A percentile compares a stretch with the other conserved stretches of the same genome.
These are phyloP conservation scores for Cryptosporidium sp. DNA, from an alignment of 169 alveolate species.

Conservation along the genomic window DNA sequence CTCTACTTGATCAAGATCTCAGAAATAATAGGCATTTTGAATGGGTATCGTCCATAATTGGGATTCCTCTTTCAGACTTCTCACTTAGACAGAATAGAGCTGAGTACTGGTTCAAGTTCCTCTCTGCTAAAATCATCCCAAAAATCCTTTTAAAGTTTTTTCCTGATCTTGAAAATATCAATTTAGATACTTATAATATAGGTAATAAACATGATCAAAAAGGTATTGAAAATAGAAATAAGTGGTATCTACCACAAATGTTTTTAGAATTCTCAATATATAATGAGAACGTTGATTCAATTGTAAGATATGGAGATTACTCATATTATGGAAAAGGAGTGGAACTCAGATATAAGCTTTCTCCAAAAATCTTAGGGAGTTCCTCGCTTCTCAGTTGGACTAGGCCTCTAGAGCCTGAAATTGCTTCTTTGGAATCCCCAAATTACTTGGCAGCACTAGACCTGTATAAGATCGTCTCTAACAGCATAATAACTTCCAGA, in stretches of 20 bases:
- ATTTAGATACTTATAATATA: neutral
- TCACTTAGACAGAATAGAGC: neutral
- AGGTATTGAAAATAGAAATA: neutral
- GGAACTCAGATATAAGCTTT: neutral
- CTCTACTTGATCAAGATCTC: conserved; percentile 24
- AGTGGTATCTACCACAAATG: conserved; percentile 72
- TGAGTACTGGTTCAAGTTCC: neutral
- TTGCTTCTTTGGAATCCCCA: neutral
- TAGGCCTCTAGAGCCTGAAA: conserved; percentile 14
- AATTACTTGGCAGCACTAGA: conserved; percentile 17
- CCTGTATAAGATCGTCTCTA: conserved; percentile 24
- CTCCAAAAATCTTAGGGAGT: neutral
- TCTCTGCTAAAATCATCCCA: neutral
- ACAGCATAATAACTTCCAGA: conserved; percentile 27
- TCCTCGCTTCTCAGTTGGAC: conserved; percentile 8
- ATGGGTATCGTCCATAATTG: conserved; percentile 25
- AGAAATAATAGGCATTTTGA: neutral
- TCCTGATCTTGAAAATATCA: conserved; percentile 1
- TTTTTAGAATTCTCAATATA: conserved; percentile 37
- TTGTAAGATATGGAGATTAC: conserved; percentile 46
- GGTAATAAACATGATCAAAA: neutral
- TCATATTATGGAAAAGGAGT: conserved; percentile 44
- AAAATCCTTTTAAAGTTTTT: neutral
- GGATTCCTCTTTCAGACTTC: conserved; percentile 4
- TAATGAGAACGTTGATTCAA: conserved; percentile 43